Evolutionary conservation across 148 eudicot genomes (phyloP).

Genomic region (Fallopia convolvulus): DNA sequence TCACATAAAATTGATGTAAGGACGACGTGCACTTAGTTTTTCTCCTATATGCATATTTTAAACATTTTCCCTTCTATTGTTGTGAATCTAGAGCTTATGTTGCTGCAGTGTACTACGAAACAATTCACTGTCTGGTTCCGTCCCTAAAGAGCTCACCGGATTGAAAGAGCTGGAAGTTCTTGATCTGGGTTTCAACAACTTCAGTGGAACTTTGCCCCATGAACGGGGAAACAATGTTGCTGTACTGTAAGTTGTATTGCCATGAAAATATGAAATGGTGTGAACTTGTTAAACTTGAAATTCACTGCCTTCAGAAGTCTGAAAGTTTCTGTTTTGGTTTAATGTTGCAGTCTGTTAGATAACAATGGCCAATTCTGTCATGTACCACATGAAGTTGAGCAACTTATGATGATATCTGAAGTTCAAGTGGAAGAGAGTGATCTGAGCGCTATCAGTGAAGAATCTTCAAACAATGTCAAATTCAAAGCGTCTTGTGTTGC

Average conservation of each 20-base stretch:
- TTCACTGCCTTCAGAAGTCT: not conserved
- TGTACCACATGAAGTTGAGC: slow-evolving; percentile 26
- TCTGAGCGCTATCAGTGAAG: slow-evolving; percentile 12
- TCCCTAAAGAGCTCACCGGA: slow-evolving; percentile 52
- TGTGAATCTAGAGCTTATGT: not conserved
- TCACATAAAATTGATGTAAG: slow-evolving; percentile 68
- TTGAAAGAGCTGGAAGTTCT: slow-evolving; percentile 56
- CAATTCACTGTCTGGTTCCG: slow-evolving; percentile 68
- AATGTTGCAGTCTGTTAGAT: slow-evolving; percentile 49
- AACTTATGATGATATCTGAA: slow-evolving; percentile 26
- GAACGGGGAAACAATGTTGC: slow-evolving; percentile 32
- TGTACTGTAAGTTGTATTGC: slow-evolving; percentile 41
- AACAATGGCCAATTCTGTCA: slow-evolving; percentile 38
- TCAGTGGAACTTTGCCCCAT: slow-evolving; percentile 35
- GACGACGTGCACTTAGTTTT: not conserved
- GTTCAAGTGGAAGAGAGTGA: slow-evolving; percentile 22
- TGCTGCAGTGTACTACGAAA: slow-evolving; percentile 59
- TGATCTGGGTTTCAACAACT: slow-evolving; percentile 61
- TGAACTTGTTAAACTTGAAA: not conserved
- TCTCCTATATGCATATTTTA: no score
- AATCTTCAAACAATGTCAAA: slow-evolving; percentile 9
- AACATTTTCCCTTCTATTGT: not conserved
- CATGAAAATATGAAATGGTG: not conserved
- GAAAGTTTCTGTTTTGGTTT: not conserved
- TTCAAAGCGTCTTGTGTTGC: slow-evolving; percentile 2